These are phyloP conservation scores for Corrigiola litoralis DNA, from an alignment of 179 eudicot species.

Conservation along the genomic window DNA sequence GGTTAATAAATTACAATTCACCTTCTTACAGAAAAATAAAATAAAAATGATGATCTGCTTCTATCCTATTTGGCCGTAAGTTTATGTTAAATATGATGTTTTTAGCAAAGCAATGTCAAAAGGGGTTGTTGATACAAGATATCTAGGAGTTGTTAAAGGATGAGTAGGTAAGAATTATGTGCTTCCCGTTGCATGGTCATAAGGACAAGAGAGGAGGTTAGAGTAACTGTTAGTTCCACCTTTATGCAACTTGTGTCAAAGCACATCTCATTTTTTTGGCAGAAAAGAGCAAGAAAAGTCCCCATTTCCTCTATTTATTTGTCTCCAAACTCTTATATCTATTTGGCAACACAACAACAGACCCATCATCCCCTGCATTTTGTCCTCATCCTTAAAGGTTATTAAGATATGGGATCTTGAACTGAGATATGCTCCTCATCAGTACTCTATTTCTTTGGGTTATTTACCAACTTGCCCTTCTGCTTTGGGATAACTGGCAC, in stretches of 20 bases:
- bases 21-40: no score
- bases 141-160: neutral
- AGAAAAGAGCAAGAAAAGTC: conserved; percentile 22
- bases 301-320: conserved; percentile 8
- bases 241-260: conserved; percentile 41
- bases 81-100: no score
- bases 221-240: conserved; percentile 43
- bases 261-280: conserved; percentile 25
- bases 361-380: conserved; percentile 22
- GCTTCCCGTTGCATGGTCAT: conserved; percentile 25
- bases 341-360: conserved; percentile 27
- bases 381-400: conserved; percentile 21
- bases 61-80: no score
- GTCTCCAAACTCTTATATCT: conserved; percentile 12
- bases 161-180: conserved; percentile 25
- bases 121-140: neutral
- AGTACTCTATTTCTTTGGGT: neutral
- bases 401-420: conserved; percentile 26
- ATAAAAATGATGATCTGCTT: no score
- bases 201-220: neutral
- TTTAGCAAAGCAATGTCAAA: no score
- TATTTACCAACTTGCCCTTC: conserved; percentile 22
- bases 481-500: neutral
- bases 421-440: conserved; percentile 32
- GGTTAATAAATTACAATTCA: no score